Evolutionary conservation across 495 filamentous ascomycete species (phyloP).

Genomic region (Xylaria longipes): DNA sequence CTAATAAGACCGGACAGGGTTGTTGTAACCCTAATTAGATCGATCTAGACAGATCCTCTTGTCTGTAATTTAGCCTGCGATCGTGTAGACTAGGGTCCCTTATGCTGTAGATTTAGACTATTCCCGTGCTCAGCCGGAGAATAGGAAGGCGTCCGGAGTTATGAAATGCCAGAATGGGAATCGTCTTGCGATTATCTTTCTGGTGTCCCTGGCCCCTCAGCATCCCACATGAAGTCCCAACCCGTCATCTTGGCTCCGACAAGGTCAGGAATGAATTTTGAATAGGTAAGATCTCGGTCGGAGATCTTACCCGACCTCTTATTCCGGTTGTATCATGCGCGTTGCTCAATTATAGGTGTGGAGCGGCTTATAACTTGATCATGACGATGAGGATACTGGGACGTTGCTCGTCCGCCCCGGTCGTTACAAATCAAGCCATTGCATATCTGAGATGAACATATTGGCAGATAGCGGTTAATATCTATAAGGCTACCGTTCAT

Average conservation of each 20-base stretch:
- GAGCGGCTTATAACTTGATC: too few relatives aligned
- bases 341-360: too few relatives aligned
- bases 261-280: too few relatives aligned
- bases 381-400: background rate
- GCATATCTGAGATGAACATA: too few relatives aligned
- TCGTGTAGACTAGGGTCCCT: background rate
- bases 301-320: too few relatives aligned
- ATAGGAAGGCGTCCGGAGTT: background rate
- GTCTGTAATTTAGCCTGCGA: background rate
- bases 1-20: too few relatives aligned
- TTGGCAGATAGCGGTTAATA: background rate
- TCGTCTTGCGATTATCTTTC: background rate
- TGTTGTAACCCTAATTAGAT: background rate
- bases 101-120: background rate
- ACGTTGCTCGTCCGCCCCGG: background rate
- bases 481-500: background rate
- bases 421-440: conserved; percentile 8
- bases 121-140: background rate
- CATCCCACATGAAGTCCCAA: too few relatives aligned
- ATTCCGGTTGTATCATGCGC: too few relatives aligned
- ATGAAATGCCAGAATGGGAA: background rate
- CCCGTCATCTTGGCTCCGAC: too few relatives aligned
- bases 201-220: background rate
- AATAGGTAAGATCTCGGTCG: too few relatives aligned
- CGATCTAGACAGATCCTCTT: background rate